Conservation (phyloP, 768 basidiomycete species). For the Tulasnella sp. region DNA sequence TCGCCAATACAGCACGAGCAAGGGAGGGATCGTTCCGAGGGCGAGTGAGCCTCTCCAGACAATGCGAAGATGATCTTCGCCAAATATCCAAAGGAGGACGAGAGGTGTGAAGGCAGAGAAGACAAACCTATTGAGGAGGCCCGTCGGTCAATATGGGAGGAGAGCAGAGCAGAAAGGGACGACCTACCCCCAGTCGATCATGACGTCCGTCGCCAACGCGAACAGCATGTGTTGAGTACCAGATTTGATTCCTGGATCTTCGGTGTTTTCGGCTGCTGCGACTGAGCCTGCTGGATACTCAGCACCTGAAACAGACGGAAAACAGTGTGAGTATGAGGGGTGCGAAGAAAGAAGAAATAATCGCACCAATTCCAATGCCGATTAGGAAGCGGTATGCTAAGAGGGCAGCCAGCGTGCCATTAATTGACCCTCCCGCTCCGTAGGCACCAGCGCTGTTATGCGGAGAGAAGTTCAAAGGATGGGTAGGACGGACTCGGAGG, state of each 20-base stretch:
- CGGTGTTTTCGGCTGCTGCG: conserved; percentile 82
- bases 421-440: conserved; percentile 61
- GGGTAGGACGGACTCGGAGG: too few relatives aligned
- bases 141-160: too few relatives aligned
- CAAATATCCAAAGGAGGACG: conserved; percentile 84
- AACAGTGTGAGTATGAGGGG: conserved; percentile 40
- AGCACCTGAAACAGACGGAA: conserved; percentile 24
- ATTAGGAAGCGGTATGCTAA: conserved; percentile 79
- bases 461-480: background rate
- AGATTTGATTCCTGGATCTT: conserved; percentile 69
- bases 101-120: conserved; percentile 73
- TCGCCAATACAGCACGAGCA: conserved; percentile 80
- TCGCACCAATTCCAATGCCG: conserved; percentile 69
- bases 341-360: background rate
- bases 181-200: conserved; percentile 50
- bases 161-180: too few relatives aligned
- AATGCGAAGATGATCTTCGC: conserved; percentile 67
- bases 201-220: conserved; percentile 75
- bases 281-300: conserved; percentile 82
- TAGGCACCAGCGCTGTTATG: conserved; percentile 60
- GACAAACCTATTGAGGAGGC: conserved; percentile 43
- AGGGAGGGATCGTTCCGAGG: conserved; percentile 72
- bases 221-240: conserved; percentile 81
- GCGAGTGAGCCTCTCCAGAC: conserved; percentile 81
- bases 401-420: conserved; percentile 69